phyloP scores from a whole-genome alignment of 1,139 yeast species.

The Magnusiomyces starmeri region DNA sequence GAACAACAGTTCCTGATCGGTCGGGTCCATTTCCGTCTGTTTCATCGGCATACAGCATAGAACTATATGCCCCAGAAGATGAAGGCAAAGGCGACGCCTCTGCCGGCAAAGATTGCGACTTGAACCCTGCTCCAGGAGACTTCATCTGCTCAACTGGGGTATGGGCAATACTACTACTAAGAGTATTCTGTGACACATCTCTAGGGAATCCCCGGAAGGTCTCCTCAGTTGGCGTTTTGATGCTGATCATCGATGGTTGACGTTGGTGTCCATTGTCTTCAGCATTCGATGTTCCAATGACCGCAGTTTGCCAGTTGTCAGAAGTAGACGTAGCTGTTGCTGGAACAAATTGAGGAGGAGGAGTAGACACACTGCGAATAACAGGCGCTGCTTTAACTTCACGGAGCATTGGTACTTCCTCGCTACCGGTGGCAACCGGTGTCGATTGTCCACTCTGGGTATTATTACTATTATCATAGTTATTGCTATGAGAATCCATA shows the following conservation, averaged over 20 bases:
- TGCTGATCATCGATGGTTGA: too few species aligned
- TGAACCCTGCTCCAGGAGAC: too few species aligned
- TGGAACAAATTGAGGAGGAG: background rate
- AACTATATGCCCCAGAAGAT: background rate
- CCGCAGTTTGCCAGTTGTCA: background rate
- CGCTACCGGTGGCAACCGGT: background rate
- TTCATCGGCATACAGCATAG: too few species aligned
- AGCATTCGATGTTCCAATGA: background rate
- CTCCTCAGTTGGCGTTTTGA: background rate
- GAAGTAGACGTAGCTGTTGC: background rate
- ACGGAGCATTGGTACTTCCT: background rate
- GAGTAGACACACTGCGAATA: slow-evolving; percentile 1
- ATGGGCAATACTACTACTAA: background rate
- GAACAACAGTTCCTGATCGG: background rate
- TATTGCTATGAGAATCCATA: background rate
- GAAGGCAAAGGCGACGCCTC: too few species aligned
- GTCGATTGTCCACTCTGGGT: background rate
- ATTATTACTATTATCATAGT: background rate
- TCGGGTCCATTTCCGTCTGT: background rate
- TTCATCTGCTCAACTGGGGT: background rate
- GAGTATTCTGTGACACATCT: background rate
- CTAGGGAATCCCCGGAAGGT: background rate
- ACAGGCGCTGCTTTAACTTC: background rate
- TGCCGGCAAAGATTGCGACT: too few species aligned
- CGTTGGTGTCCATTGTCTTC: too few species aligned